These are phyloP conservation scores for Cladosporium phlei DNA, from an alignment of 2,329 filamentous ascomycete species.

Conservation along the genomic window DNA sequence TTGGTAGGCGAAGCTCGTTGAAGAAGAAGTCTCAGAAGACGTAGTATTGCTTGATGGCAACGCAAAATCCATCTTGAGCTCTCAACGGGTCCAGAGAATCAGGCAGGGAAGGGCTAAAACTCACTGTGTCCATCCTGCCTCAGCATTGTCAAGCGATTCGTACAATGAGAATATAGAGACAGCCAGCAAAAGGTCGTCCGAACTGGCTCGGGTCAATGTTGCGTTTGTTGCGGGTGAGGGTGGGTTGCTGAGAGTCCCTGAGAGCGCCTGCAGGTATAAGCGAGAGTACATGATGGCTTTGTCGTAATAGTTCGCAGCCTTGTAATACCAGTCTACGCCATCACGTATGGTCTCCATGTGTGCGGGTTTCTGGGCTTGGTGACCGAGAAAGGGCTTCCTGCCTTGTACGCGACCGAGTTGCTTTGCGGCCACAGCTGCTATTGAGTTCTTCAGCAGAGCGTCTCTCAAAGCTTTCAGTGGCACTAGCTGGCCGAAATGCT, in stretches of 20 bases:
- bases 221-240: slow-evolving; percentile 23
- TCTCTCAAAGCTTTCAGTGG: slow-evolving; percentile 52
- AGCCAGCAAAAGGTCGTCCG: slow-evolving; percentile 59
- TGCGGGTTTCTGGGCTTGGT: slow-evolving; percentile 44
- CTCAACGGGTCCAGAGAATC: too few species aligned
- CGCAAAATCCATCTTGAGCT: too few species aligned
- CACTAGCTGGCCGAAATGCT: slow-evolving; percentile 57
- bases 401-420: slow-evolving; percentile 54
- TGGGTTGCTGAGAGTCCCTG: slow-evolving; percentile 24
- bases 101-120: neutral
- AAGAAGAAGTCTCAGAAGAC: too few species aligned
- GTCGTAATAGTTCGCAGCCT: slow-evolving; percentile 58
- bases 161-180: slow-evolving; percentile 63
- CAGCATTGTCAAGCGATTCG: slow-evolving; percentile 60
- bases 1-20: too few species aligned
- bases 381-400: slow-evolving; percentile 47
- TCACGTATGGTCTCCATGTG: slow-evolving; percentile 51
- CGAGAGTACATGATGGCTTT: slow-evolving; percentile 41
- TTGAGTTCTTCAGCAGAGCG: slow-evolving; percentile 49
- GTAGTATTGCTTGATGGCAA: too few species aligned
- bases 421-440: slow-evolving; percentile 59
- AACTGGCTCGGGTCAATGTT: slow-evolving; percentile 33
- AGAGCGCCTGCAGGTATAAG: slow-evolving; percentile 41
- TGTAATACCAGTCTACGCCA: slow-evolving; percentile 55
- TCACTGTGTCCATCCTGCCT: slow-evolving; percentile 50